Conservation (phyloP, 148 eudicot genomes). For the Vaccinium darrowii region DNA sequence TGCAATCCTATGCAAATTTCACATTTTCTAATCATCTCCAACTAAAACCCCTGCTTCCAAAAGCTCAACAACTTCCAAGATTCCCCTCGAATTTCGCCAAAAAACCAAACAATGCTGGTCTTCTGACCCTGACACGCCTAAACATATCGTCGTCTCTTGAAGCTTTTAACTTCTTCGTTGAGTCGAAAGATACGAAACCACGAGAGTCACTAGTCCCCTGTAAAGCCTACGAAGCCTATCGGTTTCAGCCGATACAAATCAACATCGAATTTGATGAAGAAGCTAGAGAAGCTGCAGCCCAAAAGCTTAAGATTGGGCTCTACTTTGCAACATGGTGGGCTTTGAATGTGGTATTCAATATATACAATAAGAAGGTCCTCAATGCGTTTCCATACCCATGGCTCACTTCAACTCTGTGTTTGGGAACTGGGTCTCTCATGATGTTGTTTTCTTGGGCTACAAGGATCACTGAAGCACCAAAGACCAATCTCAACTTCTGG, state of each 20-base stretch:
- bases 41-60: not conserved
- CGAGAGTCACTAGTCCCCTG: slow-evolving; percentile 17
- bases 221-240: slow-evolving; percentile 38
- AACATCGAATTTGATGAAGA: no score
- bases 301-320: slow-evolving; percentile 42
- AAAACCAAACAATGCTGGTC: not conserved
- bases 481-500: slow-evolving; percentile 51
- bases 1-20: slow-evolving; percentile 13
- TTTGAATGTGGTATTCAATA: slow-evolving; percentile 46
- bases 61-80: slow-evolving; percentile 6
- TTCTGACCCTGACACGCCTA: slow-evolving; percentile 9
- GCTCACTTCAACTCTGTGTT: slow-evolving; percentile 54
- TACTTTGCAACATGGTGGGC: slow-evolving; percentile 56
- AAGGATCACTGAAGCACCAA: slow-evolving; percentile 40
- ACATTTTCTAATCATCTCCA: slow-evolving; percentile 17
- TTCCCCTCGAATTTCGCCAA: slow-evolving; percentile 1
- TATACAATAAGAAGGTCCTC: slow-evolving; percentile 52
- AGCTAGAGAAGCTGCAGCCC: no score
- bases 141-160: slow-evolving; percentile 21
- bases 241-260: no score
- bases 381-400: slow-evolving; percentile 57
- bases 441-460: slow-evolving; percentile 51
- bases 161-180: slow-evolving; percentile 16
- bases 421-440: slow-evolving; percentile 46
- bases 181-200: slow-evolving; percentile 10